A percentile compares a stretch with the other conserved stretches of the same genome.
phyloP scores from a whole-genome alignment of 257 asterid species.

The Craterostigma plantagineum region DNA sequence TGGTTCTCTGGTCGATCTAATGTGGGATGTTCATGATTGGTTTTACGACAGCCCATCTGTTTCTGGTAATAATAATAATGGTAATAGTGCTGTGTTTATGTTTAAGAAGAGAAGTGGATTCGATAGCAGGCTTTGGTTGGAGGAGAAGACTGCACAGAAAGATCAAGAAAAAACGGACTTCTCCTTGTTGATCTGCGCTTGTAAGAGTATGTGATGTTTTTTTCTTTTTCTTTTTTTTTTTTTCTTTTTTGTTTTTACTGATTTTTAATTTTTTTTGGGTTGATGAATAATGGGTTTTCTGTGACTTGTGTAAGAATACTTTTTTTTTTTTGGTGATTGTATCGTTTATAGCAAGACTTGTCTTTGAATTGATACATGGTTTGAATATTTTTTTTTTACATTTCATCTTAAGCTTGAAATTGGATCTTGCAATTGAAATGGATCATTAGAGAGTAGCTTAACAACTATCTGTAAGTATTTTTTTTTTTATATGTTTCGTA shows the following conservation, averaged over 20 bases:
- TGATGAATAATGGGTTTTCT: too few relatives aligned
- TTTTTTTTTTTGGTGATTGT: too few relatives aligned
- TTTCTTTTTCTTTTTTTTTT: not conserved
- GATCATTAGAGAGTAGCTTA: too few relatives aligned
- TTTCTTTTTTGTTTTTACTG: not conserved
- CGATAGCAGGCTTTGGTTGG: conserved; percentile 86
- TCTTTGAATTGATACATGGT: too few relatives aligned
- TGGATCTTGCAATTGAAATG: too few relatives aligned
- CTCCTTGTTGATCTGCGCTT: conserved; percentile 65
- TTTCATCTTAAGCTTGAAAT: too few relatives aligned
- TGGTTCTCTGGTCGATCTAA: conserved; percentile 64
- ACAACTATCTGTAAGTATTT: too few relatives aligned
- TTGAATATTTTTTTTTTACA: too few relatives aligned
- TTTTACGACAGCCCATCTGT: conserved; percentile 24
- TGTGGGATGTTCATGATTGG: conserved; percentile 99
- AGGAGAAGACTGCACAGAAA: conserved; percentile 39
- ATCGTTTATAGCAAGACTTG: too few relatives aligned
- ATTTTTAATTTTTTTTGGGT: conserved; percentile 5
- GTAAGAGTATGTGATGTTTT: conserved; percentile 15
- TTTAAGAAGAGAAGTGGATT: conserved; percentile 80
- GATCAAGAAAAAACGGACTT: conserved; percentile 58
- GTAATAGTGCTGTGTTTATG: conserved; percentile 63
- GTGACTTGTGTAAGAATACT: too few relatives aligned
- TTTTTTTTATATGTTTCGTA: too few relatives aligned
- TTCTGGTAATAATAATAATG: too few relatives aligned